phyloP scores from a whole-genome alignment of 2,329 filamentous ascomycete species.

The Calonectria hongkongensis region DNA sequence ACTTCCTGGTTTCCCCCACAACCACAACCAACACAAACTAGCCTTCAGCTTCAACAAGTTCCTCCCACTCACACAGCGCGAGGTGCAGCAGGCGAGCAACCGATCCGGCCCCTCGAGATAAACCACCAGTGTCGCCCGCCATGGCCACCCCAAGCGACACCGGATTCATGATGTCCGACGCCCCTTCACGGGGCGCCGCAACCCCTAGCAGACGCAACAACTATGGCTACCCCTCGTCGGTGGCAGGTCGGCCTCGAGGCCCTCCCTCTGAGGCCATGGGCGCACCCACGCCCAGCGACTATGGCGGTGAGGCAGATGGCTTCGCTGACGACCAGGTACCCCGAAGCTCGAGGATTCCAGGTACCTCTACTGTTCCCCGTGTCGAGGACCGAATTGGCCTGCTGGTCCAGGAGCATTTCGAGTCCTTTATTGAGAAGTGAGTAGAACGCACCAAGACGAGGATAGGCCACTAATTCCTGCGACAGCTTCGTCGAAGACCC shows the following conservation, averaged over 20 bases:
- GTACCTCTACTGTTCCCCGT: slow-evolving; percentile 75
- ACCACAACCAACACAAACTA: slow-evolving; percentile 28
- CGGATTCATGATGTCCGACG: slow-evolving; percentile 76
- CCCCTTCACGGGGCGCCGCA: slow-evolving; percentile 63
- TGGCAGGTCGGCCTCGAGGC: slow-evolving; percentile 71
- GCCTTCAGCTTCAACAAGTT: slow-evolving; percentile 7
- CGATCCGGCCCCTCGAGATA: slow-evolving; percentile 7
- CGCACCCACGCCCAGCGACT: slow-evolving; percentile 72
- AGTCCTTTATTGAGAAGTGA: slow-evolving; percentile 86
- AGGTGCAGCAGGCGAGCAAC: slow-evolving; percentile 23
- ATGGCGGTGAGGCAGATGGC: slow-evolving; percentile 71
- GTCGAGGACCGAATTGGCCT: slow-evolving; percentile 87
- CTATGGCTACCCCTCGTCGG: slow-evolving; percentile 69
- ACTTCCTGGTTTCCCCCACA: slow-evolving; percentile 48
- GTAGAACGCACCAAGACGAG: slow-evolving; percentile 46
- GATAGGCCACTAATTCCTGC: slow-evolving; percentile 22
- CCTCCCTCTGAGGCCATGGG: slow-evolving; percentile 79
- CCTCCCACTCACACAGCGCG: slow-evolving; percentile 9
- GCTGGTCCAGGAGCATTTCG: slow-evolving; percentile 84
- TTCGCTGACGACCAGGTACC: slow-evolving; percentile 80
- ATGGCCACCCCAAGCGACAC: slow-evolving; percentile 75
- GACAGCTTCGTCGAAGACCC: slow-evolving; percentile 81
- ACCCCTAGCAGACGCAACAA: slow-evolving; percentile 66
- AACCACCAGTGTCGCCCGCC: slow-evolving; percentile 25
- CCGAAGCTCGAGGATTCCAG: slow-evolving; percentile 67